Conservation (phyloP, 2,329 filamentous ascomycete species). For the Elsinoe fawcettii region DNA sequence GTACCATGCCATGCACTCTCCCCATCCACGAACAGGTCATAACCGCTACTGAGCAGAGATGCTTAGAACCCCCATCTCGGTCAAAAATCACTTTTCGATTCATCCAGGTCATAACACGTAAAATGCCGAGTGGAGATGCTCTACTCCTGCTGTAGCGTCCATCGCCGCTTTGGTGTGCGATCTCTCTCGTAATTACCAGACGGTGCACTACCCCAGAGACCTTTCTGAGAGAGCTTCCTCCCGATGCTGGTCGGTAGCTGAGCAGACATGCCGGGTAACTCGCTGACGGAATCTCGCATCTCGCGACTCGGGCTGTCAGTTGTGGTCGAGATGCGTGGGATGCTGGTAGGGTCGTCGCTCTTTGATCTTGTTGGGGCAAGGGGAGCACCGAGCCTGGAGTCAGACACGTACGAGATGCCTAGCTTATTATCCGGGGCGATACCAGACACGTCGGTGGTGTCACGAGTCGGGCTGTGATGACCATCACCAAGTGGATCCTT, state of each 20-base stretch:
- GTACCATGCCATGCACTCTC: not conserved
- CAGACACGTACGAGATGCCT: constrained; percentile 11
- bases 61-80: not conserved
- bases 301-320: constrained; percentile 20
- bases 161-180: constrained; percentile 36
- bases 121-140: constrained; percentile 5
- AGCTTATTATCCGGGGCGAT: constrained; percentile 4
- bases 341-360: constrained; percentile 18
- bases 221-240: constrained; percentile 28
- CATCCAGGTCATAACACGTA: constrained; percentile 10
- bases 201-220: constrained; percentile 38
- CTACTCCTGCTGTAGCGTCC: constrained; percentile 33
- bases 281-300: constrained; percentile 17
- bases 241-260: constrained; percentile 22
- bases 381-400: not conserved
- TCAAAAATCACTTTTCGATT: not conserved
- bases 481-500: not conserved
- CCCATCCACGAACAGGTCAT: not conserved
- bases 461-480: constrained; percentile 16
- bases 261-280: constrained; percentile 22
- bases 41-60: not conserved
- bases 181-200: constrained; percentile 29
- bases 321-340: constrained; percentile 1
- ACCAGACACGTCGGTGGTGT: not conserved
- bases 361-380: constrained; percentile 3